Evolutionary conservation across 306 rosid genomes (phyloP).

Genomic region (Rubus idaeus): DNA sequence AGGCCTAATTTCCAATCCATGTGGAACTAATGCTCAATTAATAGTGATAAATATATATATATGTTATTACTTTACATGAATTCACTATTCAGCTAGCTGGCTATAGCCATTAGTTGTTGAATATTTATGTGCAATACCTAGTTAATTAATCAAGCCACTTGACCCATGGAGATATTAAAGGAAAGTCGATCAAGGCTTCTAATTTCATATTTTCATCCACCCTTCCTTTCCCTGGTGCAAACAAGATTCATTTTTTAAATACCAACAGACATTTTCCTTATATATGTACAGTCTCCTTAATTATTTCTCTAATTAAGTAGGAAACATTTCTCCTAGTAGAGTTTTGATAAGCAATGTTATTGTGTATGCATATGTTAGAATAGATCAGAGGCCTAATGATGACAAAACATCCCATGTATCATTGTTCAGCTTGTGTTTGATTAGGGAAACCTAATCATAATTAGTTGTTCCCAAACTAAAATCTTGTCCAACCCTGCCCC

Average conservation of each 20-base stretch:
- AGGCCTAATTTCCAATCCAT: neutral
- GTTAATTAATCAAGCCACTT: neutral
- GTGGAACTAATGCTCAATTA: too few relatives aligned
- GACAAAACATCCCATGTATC: neutral
- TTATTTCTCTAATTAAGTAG: too few relatives aligned
- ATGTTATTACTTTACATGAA: neutral
- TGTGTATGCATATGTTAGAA: too few relatives aligned
- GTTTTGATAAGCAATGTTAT: too few relatives aligned
- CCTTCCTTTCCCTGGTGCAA: neutral
- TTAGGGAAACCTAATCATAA: neutral
- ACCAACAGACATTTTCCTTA: neutral
- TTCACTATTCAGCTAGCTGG: neutral
- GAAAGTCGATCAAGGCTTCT: neutral
- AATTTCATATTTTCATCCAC: neutral
- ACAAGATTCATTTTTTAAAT: neutral
- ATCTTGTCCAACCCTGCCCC: neutral
- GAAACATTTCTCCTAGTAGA: too few relatives aligned
- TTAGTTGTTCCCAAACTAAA: neutral
- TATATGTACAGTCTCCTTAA: neutral
- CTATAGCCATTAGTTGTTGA: neutral
- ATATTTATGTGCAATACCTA: neutral
- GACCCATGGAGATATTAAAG: neutral
- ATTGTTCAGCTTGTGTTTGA: neutral
- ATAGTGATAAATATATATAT: too few relatives aligned
- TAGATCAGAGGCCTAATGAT: neutral